Evolutionary conservation across 805 yeast genomes (phyloP).

Genomic region (Yarrowia sp.): DNA sequence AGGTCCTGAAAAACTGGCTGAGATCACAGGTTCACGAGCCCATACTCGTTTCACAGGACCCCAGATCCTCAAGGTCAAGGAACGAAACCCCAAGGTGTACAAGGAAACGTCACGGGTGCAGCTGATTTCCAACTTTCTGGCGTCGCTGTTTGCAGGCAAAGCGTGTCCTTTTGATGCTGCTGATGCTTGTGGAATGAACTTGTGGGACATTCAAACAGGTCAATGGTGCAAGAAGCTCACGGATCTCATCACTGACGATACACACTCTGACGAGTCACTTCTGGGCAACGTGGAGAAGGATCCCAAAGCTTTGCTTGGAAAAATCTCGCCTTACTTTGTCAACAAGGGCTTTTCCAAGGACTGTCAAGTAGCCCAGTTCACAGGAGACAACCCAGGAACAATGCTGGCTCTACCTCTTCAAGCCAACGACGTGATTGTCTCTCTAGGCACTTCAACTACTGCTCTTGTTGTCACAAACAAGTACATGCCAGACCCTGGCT

Average conservation of each 20-base stretch:
- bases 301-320: conserved; percentile 40
- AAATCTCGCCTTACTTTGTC: conserved; percentile 57
- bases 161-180: conserved; percentile 69
- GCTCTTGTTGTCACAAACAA: conserved; percentile 75
- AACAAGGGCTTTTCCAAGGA: conserved; percentile 53
- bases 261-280: conserved; percentile 38
- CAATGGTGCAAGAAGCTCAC: conserved; percentile 58
- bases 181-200: conserved; percentile 92
- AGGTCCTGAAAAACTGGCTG: conserved; percentile 58
- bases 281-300: conserved; percentile 49
- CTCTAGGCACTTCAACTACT: conserved; percentile 91
- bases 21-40: conserved; percentile 78
- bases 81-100: conserved; percentile 53
- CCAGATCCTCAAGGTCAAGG: conserved; percentile 74
- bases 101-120: conserved; percentile 59
- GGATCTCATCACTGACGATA: conserved; percentile 38
- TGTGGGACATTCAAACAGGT: conserved; percentile 65
- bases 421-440: conserved; percentile 72
- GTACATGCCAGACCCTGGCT: conserved; percentile 74
- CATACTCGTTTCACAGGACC: conserved; percentile 89
- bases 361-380: conserved; percentile 68
- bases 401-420: conserved; percentile 75
- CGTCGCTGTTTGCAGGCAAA: conserved; percentile 65
- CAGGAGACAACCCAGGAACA: conserved; percentile 91
- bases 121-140: conserved; percentile 73